Conservation (phyloP, 768 basidiomycete genomes). For the Pleurotus eryngii region DNA sequence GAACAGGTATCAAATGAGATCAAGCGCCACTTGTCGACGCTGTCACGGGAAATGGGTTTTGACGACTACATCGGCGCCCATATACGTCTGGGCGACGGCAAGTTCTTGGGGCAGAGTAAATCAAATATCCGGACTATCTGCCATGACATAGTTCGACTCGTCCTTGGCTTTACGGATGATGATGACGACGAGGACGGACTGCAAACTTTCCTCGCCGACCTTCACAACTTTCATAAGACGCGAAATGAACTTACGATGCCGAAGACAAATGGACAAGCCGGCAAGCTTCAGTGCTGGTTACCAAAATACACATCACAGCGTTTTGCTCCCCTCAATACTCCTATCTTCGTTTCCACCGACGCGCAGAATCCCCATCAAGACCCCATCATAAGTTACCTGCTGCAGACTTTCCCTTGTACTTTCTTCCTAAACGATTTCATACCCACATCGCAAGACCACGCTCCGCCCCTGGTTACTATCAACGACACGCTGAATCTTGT, state of each 20-base stretch:
- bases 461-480: neutral
- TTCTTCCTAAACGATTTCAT: slow-evolving; percentile 56
- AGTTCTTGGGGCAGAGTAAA: slow-evolving; percentile 43
- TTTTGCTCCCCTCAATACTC: slow-evolving; percentile 43
- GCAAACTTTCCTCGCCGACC: slow-evolving; percentile 22
- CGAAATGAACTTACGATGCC: slow-evolving; percentile 8
- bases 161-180: slow-evolving; percentile 37
- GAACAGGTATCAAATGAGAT: slow-evolving; percentile 42
- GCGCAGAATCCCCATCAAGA: slow-evolving; percentile 34
- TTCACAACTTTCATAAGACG: slow-evolving; percentile 19
- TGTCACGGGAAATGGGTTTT: slow-evolving; percentile 9
- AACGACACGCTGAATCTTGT: slow-evolving; percentile 17
- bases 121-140: slow-evolving; percentile 48
- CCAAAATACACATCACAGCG: slow-evolving; percentile 28
- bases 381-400: slow-evolving; percentile 42
- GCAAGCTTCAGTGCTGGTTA: slow-evolving; percentile 36
- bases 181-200: slow-evolving; percentile 28
- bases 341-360: slow-evolving; percentile 69
- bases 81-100: slow-evolving; percentile 66
- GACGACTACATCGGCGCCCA: slow-evolving; percentile 60
- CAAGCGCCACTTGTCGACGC: slow-evolving; percentile 23
- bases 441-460: slow-evolving; percentile 11
- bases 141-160: slow-evolving; percentile 50
- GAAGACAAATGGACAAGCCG: slow-evolving; percentile 14
- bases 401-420: slow-evolving; percentile 58